phyloP scores from a whole-genome alignment of 2,329 filamentous ascomycete species.

The Aspergillus persii region DNA sequence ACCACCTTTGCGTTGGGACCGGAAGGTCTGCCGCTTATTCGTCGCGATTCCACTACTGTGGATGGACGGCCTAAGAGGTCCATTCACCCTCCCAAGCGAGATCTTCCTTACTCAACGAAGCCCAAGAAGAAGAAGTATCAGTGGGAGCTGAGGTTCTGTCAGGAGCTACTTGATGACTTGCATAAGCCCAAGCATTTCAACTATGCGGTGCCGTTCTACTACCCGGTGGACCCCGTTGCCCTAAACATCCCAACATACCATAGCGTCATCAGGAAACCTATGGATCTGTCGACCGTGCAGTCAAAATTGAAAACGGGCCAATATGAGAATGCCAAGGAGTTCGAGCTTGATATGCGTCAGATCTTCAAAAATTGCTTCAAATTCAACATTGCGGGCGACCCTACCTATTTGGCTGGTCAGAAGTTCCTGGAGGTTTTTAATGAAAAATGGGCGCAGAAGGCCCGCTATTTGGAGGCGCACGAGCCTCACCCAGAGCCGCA shows the following conservation, averaged over 20 bases:
- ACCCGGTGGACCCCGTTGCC: conserved; percentile 88
- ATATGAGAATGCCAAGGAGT: conserved; percentile 79
- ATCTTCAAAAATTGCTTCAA: conserved; percentile 88
- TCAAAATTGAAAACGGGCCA: conserved; percentile 73
- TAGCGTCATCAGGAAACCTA: conserved; percentile 91
- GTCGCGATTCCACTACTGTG: conserved; percentile 75
- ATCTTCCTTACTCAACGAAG: conserved; percentile 83
- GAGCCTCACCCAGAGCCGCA: conserved; percentile 64
- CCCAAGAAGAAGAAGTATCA: conserved; percentile 89
- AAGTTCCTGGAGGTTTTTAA: conserved; percentile 74
- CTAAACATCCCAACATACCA: conserved; percentile 92
- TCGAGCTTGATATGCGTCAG: conserved; percentile 76
- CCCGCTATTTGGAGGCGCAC: conserved; percentile 75
- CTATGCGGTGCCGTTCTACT: conserved; percentile 71
- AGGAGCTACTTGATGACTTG: conserved; percentile 75
- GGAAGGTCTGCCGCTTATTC: conserved; percentile 75
- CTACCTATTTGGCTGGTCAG: conserved; percentile 70
- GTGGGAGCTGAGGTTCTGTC: conserved; percentile 85
- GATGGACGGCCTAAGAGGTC: conserved; percentile 87
- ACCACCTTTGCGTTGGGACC: conserved; percentile 73
- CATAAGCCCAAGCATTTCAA: conserved; percentile 68
- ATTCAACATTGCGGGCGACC: conserved; percentile 81
- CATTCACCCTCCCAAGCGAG: conserved; percentile 89
- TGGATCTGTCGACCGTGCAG: conserved; percentile 85
- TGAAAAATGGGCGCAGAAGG: conserved; percentile 71